Percentiles rank a stretch among this genome's conserved stretches.
These are phyloP conservation scores for Puccinia triticina DNA, from an alignment of 1,284 basidiomycete genomes.

Conservation along the genomic window DNA sequence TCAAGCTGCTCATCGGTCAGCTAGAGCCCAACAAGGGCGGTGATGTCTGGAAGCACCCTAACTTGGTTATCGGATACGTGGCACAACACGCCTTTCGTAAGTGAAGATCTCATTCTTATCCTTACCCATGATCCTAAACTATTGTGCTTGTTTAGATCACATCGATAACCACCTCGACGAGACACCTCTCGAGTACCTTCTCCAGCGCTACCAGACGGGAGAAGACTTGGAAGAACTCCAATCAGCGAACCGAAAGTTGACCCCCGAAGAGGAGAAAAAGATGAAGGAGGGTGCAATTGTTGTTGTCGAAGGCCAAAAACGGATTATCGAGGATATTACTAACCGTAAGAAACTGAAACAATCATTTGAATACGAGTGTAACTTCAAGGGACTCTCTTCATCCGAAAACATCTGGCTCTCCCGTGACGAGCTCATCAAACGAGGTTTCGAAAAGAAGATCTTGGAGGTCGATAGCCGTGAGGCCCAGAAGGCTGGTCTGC, in stretches of 20 bases:
- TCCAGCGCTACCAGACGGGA: conserved; percentile 99
- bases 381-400: conserved; percentile 83
- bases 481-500: conserved; percentile 91
- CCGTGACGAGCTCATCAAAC: conserved; percentile 93
- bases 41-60: conserved; percentile 98
- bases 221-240: conserved; percentile 95
- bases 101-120: conserved; percentile 43
- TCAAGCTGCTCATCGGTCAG: conserved; percentile 97
- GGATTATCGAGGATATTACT: conserved; percentile 87
- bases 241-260: conserved; percentile 85
- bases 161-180: conserved; percentile 97
- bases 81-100: conserved; percentile 97
- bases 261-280: conserved; percentile 85
- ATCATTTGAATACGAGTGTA: conserved; percentile 90
- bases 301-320: conserved; percentile 90
- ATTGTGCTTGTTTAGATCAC: conserved; percentile 63
- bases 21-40: conserved; percentile 94
- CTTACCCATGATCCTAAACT: neutral
- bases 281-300: conserved; percentile 92
- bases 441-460: conserved; percentile 89
- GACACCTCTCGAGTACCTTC: conserved; percentile 96
- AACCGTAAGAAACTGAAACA: conserved; percentile 97
- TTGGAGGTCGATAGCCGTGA: conserved; percentile 95
- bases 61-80: conserved; percentile 98
- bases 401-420: conserved; percentile 96